Evolutionary conservation across 2,329 filamentous ascomycete species (phyloP), one percentile per base, ranked within the genome.

Genomic region (Diaporthe ilicicola): DNA sequence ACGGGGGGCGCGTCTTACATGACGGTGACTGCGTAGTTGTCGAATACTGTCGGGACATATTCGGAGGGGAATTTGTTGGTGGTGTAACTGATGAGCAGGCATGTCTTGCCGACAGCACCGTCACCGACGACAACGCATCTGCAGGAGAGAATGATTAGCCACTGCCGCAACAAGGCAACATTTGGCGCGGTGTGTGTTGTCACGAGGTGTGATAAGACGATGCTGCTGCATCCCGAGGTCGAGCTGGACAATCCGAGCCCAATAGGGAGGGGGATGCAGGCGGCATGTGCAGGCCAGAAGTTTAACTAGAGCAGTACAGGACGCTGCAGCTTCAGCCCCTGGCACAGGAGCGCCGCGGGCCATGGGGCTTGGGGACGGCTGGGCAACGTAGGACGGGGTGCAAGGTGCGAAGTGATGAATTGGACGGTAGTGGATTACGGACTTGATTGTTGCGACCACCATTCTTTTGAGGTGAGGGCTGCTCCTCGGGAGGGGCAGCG

Each of bases 41-140:
- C 96, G 84, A 99, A 99, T 75, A 99, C 96, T 37, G 96, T 99
- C 66, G 96, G 96, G 71, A 99, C 96, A 83, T 99, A 99, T 95
- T 99, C 96, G 79, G 95, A 98, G 44, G 96, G 96, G 83, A 99
- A 99, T 80, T 98, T 98, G 89, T 99, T 99, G 75, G 96, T 99
- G 75, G 96, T 99, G 85, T 99, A 99, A 82, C 94, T 97, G 86
- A 99, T 99, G 81, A 99, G 91, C 75, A 99, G 91, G 85, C 96
- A 99, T 76, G 96, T 99, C 89, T 99, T 99, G 83, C 96, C 96
- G 77, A 99, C 96, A 76, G 96, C 96, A 95, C 96, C 96, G 84
- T 99, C 96, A 82, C 96, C 96, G 79, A 99, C 96, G 77, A 99
- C 96, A 79, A 99, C 96, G 86, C 96, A 99, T 86, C 96, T 99